Evolutionary conservation across 441 rosid genomes (phyloP), one percentile per base, ranked within the genome.

Genomic region (Gossypium davidsonii): DNA sequence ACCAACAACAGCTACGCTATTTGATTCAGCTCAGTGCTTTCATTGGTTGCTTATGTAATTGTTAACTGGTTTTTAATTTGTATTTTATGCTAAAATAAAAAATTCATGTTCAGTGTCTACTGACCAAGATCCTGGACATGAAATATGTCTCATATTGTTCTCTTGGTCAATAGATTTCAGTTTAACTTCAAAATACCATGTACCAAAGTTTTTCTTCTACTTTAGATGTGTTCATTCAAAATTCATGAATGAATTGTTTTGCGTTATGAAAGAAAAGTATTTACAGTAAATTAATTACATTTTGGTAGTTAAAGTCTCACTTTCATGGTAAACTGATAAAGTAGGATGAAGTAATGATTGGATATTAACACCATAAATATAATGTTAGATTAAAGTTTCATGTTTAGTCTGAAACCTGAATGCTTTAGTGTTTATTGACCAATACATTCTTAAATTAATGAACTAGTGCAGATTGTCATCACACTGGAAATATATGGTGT

Each of bases 401-500:
- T 39, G 14, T 37, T 28, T 59, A 58, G 44, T 37, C 46, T 58
- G 70, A 51, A 56, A 60, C 31, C 39, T 72, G 57, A 34, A 75
- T 37, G 51, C 59, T 51, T 67, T 67, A 52, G 48, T 51, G 10
- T 75, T 76, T 21, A n/a, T 67, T 55, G 46, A 46, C 12, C 39
- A 23, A 1, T 65, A 25, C 44, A 48, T 74, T 14, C 59, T 62
- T n/a, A 57, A 69, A 49, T 64, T 67, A 53, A 48, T 77, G 3
- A 42, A n/a, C 67, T 74, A 74, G 74, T 73, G 84, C 96, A 92
- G 99, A 88, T 95, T 78, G 99, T 91, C 66, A 90, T 95, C 77
- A 92, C 99, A 49, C 96, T 92, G 77, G 96, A 91, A 83, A 95
- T 95, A 70, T 95, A 95, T 77, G 97, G 99, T 55, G 99, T 95